Conservation (phyloP, 2,329 filamentous ascomycete genomes). For the Paecilomyces fulvus region DNA sequence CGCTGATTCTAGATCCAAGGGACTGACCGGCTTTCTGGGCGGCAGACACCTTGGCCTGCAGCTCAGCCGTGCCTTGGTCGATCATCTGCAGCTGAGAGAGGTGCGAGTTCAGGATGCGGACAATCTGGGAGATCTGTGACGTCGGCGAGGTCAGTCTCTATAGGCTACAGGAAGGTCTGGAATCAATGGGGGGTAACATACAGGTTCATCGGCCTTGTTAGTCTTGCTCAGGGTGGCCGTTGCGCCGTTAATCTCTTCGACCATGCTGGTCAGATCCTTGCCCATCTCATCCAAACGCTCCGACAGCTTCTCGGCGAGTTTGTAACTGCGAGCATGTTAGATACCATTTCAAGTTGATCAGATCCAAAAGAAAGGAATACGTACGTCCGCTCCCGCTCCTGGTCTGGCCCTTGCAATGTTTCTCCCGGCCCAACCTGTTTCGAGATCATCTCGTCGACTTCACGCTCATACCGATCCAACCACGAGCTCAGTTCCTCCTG, state of each 20-base stretch:
- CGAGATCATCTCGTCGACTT: conserved; percentile 81
- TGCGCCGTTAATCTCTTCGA: conserved; percentile 93
- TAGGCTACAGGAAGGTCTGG: neutral
- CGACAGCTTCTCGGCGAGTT: conserved; percentile 85
- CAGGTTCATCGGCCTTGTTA: conserved; percentile 77
- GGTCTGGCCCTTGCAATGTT: conserved; percentile 76
- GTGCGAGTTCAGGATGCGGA: conserved; percentile 88
- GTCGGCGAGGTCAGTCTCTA: conserved; percentile 7
- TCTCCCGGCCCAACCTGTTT: conserved; percentile 70
- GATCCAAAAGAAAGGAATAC: conserved; percentile 18
- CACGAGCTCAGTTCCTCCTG: conserved; percentile 84
- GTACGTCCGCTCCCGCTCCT: conserved; percentile 87
- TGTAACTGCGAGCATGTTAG: conserved; percentile 49
- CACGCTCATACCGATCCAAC: conserved; percentile 83
- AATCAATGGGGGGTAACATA: conserved; percentile 44
- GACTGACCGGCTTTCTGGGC: conserved; percentile 69
- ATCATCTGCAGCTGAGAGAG: conserved; percentile 89
- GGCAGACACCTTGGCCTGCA: conserved; percentile 73
- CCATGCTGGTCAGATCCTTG: conserved; percentile 88
- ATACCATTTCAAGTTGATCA: neutral
- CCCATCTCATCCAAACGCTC: conserved; percentile 90
- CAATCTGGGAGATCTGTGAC: conserved; percentile 78
- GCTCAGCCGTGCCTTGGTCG: conserved; percentile 69
- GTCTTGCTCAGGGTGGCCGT: conserved; percentile 85
- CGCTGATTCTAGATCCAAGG: conserved; percentile 32